phyloP scores from a whole-genome alignment of 2,329 filamentous ascomycete genomes.

The Aureobasidium melanogenum region DNA sequence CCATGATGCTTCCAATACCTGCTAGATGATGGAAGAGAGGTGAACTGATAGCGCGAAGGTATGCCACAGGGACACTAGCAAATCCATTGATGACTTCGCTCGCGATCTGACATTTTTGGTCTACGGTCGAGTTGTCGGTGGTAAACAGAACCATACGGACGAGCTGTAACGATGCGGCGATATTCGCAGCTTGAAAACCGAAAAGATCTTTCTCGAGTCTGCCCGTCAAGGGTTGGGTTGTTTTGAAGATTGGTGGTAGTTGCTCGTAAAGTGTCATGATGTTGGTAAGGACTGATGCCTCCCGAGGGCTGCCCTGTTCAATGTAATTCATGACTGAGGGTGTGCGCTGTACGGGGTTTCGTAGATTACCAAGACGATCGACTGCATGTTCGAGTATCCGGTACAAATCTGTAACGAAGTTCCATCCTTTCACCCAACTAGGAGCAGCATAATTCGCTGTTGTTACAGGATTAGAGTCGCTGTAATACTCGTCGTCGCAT shows the following conservation, averaged over 20 bases:
- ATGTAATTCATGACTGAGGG: background rate
- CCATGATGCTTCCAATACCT: slow-evolving; percentile 42
- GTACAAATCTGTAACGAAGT: slow-evolving; percentile 49
- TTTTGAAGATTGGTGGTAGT: slow-evolving; percentile 11
- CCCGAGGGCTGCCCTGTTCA: background rate
- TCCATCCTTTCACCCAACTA: slow-evolving; percentile 47
- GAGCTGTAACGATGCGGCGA: slow-evolving; percentile 40
- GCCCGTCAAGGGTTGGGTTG: background rate
- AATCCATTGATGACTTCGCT: slow-evolving; percentile 38
- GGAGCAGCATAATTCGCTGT: background rate
- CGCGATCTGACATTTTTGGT: slow-evolving; percentile 39
- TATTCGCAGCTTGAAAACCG: slow-evolving; percentile 44
- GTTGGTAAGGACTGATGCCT: background rate
- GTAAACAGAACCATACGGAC: slow-evolving; percentile 38
- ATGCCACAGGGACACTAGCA: slow-evolving; percentile 34
- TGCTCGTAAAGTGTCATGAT: slow-evolving; percentile 9
- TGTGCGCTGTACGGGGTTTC: slow-evolving; percentile 17
- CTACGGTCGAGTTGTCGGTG: slow-evolving; percentile 20
- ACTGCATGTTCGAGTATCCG: slow-evolving; percentile 41
- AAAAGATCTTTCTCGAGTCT: slow-evolving; percentile 28
- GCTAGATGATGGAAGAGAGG: slow-evolving; percentile 42
- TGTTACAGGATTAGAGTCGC: slow-evolving; percentile 24
- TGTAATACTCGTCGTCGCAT: slow-evolving; percentile 31
- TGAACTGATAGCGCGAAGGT: slow-evolving; percentile 40
- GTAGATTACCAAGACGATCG: background rate